Conservation (phyloP, 345 rosid species). For the Cardamine occulta region DNA sequence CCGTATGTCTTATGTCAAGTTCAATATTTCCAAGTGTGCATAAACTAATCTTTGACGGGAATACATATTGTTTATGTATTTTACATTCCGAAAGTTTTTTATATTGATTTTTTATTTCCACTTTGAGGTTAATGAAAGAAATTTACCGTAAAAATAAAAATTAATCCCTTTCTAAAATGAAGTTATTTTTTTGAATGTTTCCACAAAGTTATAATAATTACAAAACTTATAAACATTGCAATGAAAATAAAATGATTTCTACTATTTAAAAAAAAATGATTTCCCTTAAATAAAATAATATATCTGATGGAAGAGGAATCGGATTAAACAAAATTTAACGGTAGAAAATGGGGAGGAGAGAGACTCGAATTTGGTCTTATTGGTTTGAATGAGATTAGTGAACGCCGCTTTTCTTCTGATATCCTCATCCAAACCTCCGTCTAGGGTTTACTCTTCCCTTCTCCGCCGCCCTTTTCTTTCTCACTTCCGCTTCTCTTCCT, state of each 20-base stretch:
- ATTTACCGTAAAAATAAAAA: too few relatives aligned
- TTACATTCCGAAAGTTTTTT: too few relatives aligned
- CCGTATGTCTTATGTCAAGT: background rate
- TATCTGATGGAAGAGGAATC: background rate
- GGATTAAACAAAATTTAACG: slow-evolving; percentile 26
- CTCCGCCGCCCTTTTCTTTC: slow-evolving; percentile 39
- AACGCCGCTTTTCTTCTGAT: slow-evolving; percentile 26
- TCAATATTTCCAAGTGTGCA: background rate
- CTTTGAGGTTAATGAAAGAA: too few relatives aligned
- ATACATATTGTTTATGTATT: too few relatives aligned
- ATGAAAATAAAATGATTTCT: too few relatives aligned
- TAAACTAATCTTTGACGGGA: background rate
- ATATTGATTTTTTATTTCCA: too few relatives aligned
- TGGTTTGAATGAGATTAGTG: slow-evolving; percentile 42
- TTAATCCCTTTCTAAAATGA: too few relatives aligned
- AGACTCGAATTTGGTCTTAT: background rate
- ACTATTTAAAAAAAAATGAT: too few relatives aligned
- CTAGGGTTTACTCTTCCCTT: slow-evolving; percentile 44
- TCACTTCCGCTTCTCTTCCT: slow-evolving; percentile 15
- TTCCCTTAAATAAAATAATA: slow-evolving; percentile 2
- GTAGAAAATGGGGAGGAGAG: slow-evolving; percentile 33
- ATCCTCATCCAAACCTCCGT: slow-evolving; percentile 31
- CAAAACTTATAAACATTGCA: background rate
- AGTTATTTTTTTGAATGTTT: too few relatives aligned
- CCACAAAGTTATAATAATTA: too few relatives aligned